Evolutionary conservation across 2,329 filamentous ascomycete genomes (phyloP).

Genomic region (Decorospora gaudefroyi): DNA sequence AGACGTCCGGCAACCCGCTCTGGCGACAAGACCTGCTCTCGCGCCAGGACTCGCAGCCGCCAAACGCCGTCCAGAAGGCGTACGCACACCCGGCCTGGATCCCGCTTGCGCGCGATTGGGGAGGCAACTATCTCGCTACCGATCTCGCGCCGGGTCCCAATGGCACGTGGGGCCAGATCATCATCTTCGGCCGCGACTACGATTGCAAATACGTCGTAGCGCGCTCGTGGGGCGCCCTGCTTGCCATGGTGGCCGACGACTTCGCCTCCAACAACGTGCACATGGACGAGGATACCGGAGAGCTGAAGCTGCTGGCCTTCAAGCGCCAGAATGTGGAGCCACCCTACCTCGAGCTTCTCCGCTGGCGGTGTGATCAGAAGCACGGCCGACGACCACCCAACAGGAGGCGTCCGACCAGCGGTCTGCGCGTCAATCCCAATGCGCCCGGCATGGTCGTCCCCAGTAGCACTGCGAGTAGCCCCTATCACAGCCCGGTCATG

Average conservation of each 20-base stretch:
- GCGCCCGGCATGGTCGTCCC: slow-evolving; percentile 51
- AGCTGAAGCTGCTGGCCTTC: slow-evolving; percentile 92
- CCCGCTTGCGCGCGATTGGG: slow-evolving; percentile 94
- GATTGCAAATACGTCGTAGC: slow-evolving; percentile 98
- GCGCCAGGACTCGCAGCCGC: slow-evolving; percentile 85
- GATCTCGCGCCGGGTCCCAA: slow-evolving; percentile 88
- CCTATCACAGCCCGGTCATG: slow-evolving; percentile 69
- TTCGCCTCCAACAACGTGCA: slow-evolving; percentile 88
- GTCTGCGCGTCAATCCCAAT: slow-evolving; percentile 59
- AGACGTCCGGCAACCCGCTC: slow-evolving; percentile 61
- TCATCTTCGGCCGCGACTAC: slow-evolving; percentile 95
- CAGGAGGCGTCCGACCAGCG: slow-evolving; percentile 53
- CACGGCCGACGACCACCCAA: slow-evolving; percentile 66
- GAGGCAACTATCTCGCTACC: slow-evolving; percentile 94
- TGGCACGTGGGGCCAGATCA: slow-evolving; percentile 94
- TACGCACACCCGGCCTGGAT: slow-evolving; percentile 97
- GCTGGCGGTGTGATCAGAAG: slow-evolving; percentile 96
- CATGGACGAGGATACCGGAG: slow-evolving; percentile 88
- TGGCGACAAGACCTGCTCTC: slow-evolving; percentile 87
- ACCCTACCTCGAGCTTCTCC: slow-evolving; percentile 88
- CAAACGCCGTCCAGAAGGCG: slow-evolving; percentile 83
- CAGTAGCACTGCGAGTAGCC: slow-evolving; percentile 57
- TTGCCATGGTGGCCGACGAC: slow-evolving; percentile 88
- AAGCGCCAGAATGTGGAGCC: slow-evolving; percentile 80
- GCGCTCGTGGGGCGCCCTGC: slow-evolving; percentile 84